These are phyloP conservation scores for Paramecium primaurelia DNA, from an alignment of 73 alveolate genomes.

Conservation along the genomic window DNA sequence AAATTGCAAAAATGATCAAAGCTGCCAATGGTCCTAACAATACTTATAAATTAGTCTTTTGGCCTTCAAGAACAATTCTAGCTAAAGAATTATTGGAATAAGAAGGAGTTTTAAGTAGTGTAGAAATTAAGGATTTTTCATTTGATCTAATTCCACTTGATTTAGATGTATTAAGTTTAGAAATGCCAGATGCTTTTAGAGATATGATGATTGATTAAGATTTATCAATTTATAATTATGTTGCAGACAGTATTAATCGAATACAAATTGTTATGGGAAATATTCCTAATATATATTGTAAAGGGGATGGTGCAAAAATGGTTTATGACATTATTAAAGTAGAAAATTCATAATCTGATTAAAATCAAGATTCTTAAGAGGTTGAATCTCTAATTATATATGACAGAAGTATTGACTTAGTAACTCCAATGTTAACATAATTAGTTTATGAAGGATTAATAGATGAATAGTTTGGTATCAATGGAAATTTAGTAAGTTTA, in stretches of 20 bases:
- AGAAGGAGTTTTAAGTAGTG: slow-evolving; percentile 44
- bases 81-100: slow-evolving; percentile 38
- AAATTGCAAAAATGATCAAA: background rate
- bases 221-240: slow-evolving; percentile 56
- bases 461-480: slow-evolving; percentile 69
- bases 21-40: slow-evolving; percentile 8
- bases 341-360: background rate
- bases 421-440: slow-evolving; percentile 69
- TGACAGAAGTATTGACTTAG: slow-evolving; percentile 67
- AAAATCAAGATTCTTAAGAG: slow-evolving; percentile 15
- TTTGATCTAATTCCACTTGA: slow-evolving; percentile 72
- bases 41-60: background rate
- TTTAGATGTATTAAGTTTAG: slow-evolving; percentile 66
- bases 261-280: slow-evolving; percentile 63
- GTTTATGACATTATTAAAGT: slow-evolving; percentile 43
- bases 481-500: slow-evolving; percentile 12
- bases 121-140: slow-evolving; percentile 36
- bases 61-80: slow-evolving; percentile 44
- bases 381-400: slow-evolving; percentile 39
- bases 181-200: slow-evolving; percentile 62
- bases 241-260: slow-evolving; percentile 63
- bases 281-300: slow-evolving; percentile 57
- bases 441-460: slow-evolving; percentile 71
- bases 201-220: slow-evolving; percentile 62
- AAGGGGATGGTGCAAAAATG: slow-evolving; percentile 65